Percentiles rank a stretch among this genome's conserved stretches.
These are phyloP conservation scores for Arthromyces matolae DNA, from an alignment of 768 basidiomycete genomes.

Conservation along the genomic window DNA sequence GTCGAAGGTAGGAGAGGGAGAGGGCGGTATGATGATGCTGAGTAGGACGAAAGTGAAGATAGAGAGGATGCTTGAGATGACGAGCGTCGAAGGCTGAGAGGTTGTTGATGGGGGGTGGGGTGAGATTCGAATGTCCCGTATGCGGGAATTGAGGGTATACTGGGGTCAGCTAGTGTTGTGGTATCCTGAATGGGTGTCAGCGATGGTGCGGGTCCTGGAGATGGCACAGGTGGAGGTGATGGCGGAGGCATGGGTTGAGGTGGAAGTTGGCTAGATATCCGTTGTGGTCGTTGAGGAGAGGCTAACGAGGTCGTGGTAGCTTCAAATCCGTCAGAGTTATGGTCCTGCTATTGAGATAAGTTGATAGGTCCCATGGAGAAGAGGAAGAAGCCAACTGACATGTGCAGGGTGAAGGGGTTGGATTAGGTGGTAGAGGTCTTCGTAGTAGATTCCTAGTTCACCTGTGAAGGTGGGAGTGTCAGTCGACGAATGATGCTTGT, in stretches of 20 bases:
- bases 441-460: constrained; percentile 58
- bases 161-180: constrained; percentile 22
- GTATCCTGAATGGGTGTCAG: no score
- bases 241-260: constrained; percentile 11
- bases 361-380: neutral
- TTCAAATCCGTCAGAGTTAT: neutral
- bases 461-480: constrained; percentile 26
- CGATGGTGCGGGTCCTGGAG: neutral
- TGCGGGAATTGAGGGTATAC: constrained; percentile 44
- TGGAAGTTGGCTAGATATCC: constrained; percentile 24
- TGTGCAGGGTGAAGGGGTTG: constrained; percentile 55
- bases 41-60: constrained; percentile 16
- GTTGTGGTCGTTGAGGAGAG: constrained; percentile 26
- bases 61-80: constrained; percentile 15
- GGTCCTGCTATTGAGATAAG: constrained; percentile 28
- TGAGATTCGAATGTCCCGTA: constrained; percentile 47
- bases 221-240: neutral
- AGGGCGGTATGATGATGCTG: constrained; percentile 24
- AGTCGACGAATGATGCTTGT: neutral
- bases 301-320: constrained; percentile 21
- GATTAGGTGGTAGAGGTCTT: constrained; percentile 57
- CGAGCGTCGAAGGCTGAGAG: constrained; percentile 14
- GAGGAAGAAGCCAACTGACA: constrained; percentile 31
- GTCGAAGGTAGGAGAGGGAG: constrained; percentile 40
- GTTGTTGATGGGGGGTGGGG: constrained; percentile 10